Evolutionary conservation across 306 rosid species (phyloP).

Genomic region (Dalbergia cochinchinensis): DNA sequence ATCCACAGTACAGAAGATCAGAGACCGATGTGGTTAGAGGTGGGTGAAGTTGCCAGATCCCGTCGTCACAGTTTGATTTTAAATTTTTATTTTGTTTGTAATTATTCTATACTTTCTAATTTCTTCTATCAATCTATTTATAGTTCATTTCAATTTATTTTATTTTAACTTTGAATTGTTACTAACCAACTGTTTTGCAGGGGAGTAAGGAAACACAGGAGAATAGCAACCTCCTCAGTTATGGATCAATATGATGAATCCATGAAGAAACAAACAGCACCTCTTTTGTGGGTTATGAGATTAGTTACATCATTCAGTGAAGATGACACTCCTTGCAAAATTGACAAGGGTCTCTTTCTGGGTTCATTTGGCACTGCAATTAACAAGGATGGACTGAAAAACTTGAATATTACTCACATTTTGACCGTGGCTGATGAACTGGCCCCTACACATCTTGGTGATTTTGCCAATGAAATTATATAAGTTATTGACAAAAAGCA

Average conservation of each 20-base stretch:
- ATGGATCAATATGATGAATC: slow-evolving; percentile 54
- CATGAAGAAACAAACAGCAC: slow-evolving; percentile 48
- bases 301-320: slow-evolving; percentile 41
- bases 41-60: slow-evolving; percentile 81
- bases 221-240: slow-evolving; percentile 40
- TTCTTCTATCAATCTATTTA: too few species aligned
- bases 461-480: slow-evolving; percentile 67
- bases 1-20: slow-evolving; percentile 63
- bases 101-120: too few species aligned
- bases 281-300: slow-evolving; percentile 48
- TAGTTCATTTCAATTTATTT: too few species aligned
- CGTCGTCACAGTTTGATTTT: slow-evolving; percentile 57
- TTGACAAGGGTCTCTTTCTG: slow-evolving; percentile 85
- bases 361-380: slow-evolving; percentile 78
- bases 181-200: too few species aligned
- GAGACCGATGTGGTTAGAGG: slow-evolving; percentile 87
- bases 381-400: slow-evolving; percentile 65
- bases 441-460: slow-evolving; percentile 62
- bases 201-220: background rate
- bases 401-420: slow-evolving; percentile 68
- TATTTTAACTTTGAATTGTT: too few species aligned
- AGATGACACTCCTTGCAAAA: slow-evolving; percentile 66
- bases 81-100: too few species aligned
- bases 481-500: slow-evolving; percentile 64
- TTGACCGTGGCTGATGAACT: slow-evolving; percentile 68